Evolutionary conservation across 371 early-diverging fungal species (phyloP).

Genomic region (Mortierella sp.): DNA sequence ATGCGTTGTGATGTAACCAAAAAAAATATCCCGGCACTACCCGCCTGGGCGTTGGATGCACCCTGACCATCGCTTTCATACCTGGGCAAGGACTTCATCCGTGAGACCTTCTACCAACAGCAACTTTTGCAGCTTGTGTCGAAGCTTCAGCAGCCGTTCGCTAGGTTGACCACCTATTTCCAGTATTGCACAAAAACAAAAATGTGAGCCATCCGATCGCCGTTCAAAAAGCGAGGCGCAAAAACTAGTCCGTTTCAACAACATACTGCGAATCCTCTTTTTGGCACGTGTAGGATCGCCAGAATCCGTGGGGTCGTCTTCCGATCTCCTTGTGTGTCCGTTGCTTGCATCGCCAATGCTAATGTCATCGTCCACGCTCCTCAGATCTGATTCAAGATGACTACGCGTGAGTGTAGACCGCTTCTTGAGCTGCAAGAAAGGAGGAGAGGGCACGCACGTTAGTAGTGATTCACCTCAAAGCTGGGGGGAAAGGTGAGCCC

Average conservation of each 20-base stretch:
- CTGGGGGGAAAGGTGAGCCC: no score
- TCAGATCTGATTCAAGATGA: conserved; percentile 39
- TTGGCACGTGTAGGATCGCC: conserved; percentile 36
- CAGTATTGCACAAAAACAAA: background rate
- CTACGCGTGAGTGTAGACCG: conserved; percentile 21
- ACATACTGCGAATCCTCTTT: conserved; percentile 48
- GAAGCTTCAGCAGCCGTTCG: conserved; percentile 50
- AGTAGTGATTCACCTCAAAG: no score
- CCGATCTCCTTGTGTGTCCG: conserved; percentile 38
- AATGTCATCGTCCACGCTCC: conserved; percentile 43
- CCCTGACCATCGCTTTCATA: conserved; percentile 3
- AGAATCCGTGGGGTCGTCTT: conserved; percentile 43
- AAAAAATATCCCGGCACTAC: background rate
- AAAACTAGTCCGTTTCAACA: background rate
- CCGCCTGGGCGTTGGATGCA: background rate
- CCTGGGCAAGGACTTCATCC: conserved; percentile 48
- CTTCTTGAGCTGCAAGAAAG: conserved; percentile 18
- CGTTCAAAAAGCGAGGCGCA: background rate
- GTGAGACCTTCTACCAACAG: conserved; percentile 44
- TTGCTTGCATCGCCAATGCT: conserved; percentile 15
- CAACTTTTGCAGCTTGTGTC: conserved; percentile 51
- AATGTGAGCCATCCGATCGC: background rate
- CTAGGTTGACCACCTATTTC: conserved; percentile 43
- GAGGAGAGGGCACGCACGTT: no score
- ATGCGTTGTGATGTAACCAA: background rate